phyloP scores from a whole-genome alignment of 2,329 filamentous ascomycete genomes.

The Neopestalotiopsis sp. region DNA sequence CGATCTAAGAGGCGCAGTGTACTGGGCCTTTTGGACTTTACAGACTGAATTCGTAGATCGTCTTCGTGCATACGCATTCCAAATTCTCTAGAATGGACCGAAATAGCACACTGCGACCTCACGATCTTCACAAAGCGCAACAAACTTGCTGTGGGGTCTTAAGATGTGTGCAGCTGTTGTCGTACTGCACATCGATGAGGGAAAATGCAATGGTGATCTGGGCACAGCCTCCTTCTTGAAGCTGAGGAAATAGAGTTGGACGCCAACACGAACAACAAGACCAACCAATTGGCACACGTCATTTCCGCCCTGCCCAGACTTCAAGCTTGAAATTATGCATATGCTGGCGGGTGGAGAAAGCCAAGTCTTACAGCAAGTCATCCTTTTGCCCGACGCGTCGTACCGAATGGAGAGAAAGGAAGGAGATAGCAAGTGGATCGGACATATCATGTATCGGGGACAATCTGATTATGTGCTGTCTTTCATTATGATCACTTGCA shows the following conservation, averaged over 20 bases:
- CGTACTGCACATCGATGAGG: neutral
- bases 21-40: too few relatives aligned
- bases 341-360: neutral
- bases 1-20: too few relatives aligned
- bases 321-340: neutral
- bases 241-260: neutral
- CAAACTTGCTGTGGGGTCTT: neutral
- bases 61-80: too few relatives aligned
- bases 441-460: too few relatives aligned
- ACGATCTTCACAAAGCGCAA: neutral
- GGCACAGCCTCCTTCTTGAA: neutral
- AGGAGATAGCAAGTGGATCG: too few relatives aligned
- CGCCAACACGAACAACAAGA: neutral
- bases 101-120: neutral
- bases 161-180: neutral
- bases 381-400: too few relatives aligned
- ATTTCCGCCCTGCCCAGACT: neutral
- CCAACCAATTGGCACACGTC: neutral
- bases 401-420: too few relatives aligned
- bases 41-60: too few relatives aligned
- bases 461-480: too few relatives aligned
- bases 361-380: neutral
- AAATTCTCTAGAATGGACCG: too few relatives aligned
- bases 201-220: neutral
- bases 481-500: too few relatives aligned